Percentiles rank a stretch among this genome's conserved stretches.
phyloP scores from a whole-genome alignment of 2,329 filamentous ascomycete genomes.

The Didymella sp. region DNA sequence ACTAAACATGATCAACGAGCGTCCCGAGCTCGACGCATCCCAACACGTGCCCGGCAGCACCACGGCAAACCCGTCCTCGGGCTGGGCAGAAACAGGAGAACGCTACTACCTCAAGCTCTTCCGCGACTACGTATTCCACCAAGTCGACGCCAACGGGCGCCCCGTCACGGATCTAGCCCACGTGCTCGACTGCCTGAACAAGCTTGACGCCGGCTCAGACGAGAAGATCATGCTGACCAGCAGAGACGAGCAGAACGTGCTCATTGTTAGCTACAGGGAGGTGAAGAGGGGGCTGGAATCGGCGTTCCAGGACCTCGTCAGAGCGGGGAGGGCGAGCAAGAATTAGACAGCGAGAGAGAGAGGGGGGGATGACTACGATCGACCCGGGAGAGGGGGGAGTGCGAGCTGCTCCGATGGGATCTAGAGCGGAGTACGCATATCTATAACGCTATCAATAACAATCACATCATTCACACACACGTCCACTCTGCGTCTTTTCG shows the following conservation, averaged over 20 bases:
- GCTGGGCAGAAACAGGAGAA: constrained; percentile 92
- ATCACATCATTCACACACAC: no score
- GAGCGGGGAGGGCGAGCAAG: constrained; percentile 41
- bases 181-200: constrained; percentile 85
- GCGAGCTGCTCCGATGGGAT: no score
- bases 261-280: constrained; percentile 90
- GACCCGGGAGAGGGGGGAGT: no score
- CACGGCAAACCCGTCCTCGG: constrained; percentile 43
- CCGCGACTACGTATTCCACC: constrained; percentile 96
- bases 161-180: constrained; percentile 87
- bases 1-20: constrained; percentile 85
- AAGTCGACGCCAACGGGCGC: constrained; percentile 83
- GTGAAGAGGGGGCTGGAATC: constrained; percentile 71
- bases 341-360: no score
- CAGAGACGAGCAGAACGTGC: constrained; percentile 86
- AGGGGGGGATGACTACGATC: no score
- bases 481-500: no score
- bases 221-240: constrained; percentile 87
- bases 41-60: constrained; percentile 48
- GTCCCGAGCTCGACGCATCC: constrained; percentile 82
- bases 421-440: no score
- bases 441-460: constrained; percentile 11
- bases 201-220: constrained; percentile 86
- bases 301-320: constrained; percentile 64
- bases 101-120: constrained; percentile 94